phyloP scores from a whole-genome alignment of 2,329 filamentous ascomycete genomes.

The Trichoderma sp. region DNA sequence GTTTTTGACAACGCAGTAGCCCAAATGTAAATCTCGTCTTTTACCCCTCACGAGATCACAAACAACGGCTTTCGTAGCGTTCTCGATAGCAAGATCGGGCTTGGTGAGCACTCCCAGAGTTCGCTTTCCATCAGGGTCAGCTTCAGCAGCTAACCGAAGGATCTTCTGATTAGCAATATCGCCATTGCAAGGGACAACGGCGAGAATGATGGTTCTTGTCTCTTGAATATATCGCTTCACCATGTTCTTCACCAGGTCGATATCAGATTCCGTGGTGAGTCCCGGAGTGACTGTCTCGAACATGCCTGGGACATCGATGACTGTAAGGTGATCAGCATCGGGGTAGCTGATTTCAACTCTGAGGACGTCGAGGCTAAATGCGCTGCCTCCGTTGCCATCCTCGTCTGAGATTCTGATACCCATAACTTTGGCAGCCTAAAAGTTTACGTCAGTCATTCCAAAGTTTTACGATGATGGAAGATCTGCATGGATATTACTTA shows the following conservation, averaged over 20 bases:
- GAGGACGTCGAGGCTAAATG: conserved; percentile 53
- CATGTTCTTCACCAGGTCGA: conserved; percentile 51
- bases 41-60: conserved; percentile 49
- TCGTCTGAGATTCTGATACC: conserved; percentile 42
- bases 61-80: conserved; percentile 43
- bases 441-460: background rate
- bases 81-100: conserved; percentile 57
- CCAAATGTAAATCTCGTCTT: conserved; percentile 48
- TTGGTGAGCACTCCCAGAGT: conserved; percentile 61
- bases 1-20: conserved; percentile 56
- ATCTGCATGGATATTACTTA: conserved; percentile 31
- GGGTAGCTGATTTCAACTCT: conserved; percentile 51
- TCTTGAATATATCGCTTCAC: conserved; percentile 53
- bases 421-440: conserved; percentile 50
- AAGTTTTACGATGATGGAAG: background rate
- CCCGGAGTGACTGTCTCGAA: conserved; percentile 46
- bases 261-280: conserved; percentile 51
- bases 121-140: conserved; percentile 46
- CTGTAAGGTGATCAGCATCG: conserved; percentile 49
- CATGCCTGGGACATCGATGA: conserved; percentile 61
- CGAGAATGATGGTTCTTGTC: conserved; percentile 53
- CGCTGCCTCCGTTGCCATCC: conserved; percentile 2
- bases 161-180: conserved; percentile 50
- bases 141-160: conserved; percentile 42
- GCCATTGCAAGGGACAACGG: conserved; percentile 48